Percentiles rank a stretch among this genome's conserved stretches.
Evolutionary conservation across 768 basidiomycete genomes (phyloP).

Genomic region (Lactarius sanguifluus): DNA sequence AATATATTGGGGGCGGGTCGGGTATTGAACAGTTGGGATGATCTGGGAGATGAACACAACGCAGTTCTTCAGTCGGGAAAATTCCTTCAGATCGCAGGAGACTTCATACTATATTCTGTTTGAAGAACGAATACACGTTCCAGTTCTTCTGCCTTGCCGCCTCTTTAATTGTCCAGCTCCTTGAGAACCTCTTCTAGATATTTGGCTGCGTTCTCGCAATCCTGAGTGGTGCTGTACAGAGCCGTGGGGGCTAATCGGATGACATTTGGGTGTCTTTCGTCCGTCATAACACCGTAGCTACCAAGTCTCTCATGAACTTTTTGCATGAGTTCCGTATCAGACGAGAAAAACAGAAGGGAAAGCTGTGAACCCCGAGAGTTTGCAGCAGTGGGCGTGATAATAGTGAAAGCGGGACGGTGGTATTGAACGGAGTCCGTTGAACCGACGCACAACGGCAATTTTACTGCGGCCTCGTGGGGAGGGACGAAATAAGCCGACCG

Average conservation of each 20-base stretch:
- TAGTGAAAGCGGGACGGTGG: conserved; percentile 64
- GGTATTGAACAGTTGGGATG: conserved; percentile 38
- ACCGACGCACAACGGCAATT: conserved; percentile 32
- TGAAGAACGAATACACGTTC: conserved; percentile 1
- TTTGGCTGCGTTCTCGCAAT: conserved; percentile 68
- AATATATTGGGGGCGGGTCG: conserved; percentile 31
- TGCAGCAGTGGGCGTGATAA: conserved; percentile 78
- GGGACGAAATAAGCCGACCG: conserved; percentile 65
- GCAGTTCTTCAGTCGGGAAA: conserved; percentile 45
- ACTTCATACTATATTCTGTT: conserved; percentile 39
- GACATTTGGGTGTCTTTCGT: conserved; percentile 89
- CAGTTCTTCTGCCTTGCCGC: background rate
- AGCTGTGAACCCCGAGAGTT: conserved; percentile 81
- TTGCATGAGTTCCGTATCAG: conserved; percentile 63
- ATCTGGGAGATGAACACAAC: conserved; percentile 54
- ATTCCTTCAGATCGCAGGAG: conserved; percentile 48
- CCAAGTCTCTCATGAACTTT: conserved; percentile 60
- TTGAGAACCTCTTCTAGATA: conserved; percentile 62
- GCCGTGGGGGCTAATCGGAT: conserved; percentile 86
- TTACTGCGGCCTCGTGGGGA: conserved; percentile 36
- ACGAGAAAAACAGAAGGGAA: conserved; percentile 76
- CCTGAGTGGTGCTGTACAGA: conserved; percentile 80
- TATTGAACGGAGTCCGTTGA: conserved; percentile 19
- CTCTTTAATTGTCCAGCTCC: conserved; percentile 28
- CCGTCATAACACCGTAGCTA: conserved; percentile 80